These are phyloP conservation scores for Conringia planisiliqua DNA, from an alignment of 345 rosid species.

Conservation along the genomic window DNA sequence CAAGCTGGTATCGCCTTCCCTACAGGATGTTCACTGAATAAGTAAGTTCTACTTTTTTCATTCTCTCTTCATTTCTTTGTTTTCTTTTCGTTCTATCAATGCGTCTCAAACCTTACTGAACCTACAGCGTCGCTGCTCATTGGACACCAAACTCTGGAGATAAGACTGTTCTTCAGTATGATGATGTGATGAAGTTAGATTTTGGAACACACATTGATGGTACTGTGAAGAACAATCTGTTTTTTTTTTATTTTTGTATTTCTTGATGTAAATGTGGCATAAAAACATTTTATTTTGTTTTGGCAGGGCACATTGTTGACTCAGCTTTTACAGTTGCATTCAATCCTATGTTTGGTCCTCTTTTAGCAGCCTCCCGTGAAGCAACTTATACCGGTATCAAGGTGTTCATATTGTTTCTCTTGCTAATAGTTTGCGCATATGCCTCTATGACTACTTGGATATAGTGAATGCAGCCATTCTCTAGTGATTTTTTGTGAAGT, in stretches of 20 bases:
- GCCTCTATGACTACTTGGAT: too few species aligned
- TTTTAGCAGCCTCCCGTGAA: constrained; percentile 90
- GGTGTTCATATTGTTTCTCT: constrained; percentile 40
- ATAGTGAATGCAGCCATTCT: too few species aligned
- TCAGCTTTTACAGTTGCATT: constrained; percentile 97
- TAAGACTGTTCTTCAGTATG: constrained; percentile 91
- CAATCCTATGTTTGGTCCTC: constrained; percentile 89
- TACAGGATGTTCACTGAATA: constrained; percentile 92
- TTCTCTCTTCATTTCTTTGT: neutral
- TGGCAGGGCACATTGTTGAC: constrained; percentile 79
- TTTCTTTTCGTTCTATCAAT: neutral
- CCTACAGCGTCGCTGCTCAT: constrained; percentile 86
- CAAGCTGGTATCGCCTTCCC: constrained; percentile 99
- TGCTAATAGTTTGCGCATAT: neutral
- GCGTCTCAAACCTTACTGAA: constrained; percentile 1
- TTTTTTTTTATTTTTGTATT: neutral
- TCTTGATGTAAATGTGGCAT: neutral
- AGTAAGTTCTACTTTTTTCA: constrained; percentile 36
- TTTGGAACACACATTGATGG: constrained; percentile 97
- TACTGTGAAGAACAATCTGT: constrained; percentile 31
- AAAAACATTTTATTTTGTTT: constrained; percentile 4
- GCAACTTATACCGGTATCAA: constrained; percentile 92
- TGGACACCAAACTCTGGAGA: constrained; percentile 99
- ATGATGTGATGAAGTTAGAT: constrained; percentile 95
- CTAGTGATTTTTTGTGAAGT: too few species aligned